These are phyloP conservation scores for Mycena galericulata DNA, from an alignment of 768 basidiomycete species.

Conservation along the genomic window DNA sequence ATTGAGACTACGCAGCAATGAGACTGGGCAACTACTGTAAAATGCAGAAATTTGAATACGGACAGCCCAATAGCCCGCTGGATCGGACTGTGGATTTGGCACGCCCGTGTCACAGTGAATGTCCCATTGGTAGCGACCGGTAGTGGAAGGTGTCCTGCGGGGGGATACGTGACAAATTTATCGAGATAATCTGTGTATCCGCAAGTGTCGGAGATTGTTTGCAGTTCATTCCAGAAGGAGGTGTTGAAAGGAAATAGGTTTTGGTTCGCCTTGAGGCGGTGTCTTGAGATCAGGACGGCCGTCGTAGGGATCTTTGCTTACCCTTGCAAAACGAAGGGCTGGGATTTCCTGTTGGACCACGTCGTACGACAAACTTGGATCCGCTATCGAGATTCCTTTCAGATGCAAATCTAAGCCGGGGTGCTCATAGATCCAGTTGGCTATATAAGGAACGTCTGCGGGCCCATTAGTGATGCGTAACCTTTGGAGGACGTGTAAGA, in stretches of 20 bases:
- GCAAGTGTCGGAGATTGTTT: conserved; percentile 64
- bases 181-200: conserved; percentile 72
- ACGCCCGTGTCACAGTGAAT: conserved; percentile 52
- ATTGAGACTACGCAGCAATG: conserved; percentile 50
- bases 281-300: conserved; percentile 3
- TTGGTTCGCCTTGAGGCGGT: conserved; percentile 56
- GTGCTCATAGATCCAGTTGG: conserved; percentile 77
- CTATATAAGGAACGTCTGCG: conserved; percentile 65
- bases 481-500: not conserved
- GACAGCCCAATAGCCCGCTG: conserved; percentile 62
- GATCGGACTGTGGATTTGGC: conserved; percentile 62
- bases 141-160: conserved; percentile 69
- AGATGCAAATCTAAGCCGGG: conserved; percentile 65
- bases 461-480: not conserved
- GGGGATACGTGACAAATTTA: conserved; percentile 74
- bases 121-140: conserved; percentile 61
- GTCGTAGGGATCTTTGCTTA: conserved; percentile 27
- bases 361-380: conserved; percentile 58
- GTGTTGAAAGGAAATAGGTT: conserved; percentile 72
- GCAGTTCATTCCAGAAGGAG: conserved; percentile 64
- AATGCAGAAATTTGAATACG: conserved; percentile 36
- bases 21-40: not conserved
- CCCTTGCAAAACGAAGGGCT: conserved; percentile 69
- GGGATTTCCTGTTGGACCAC: conserved; percentile 75
- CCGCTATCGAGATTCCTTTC: conserved; percentile 75